phyloP scores from a whole-genome alignment of 225 moss, liverwort and hornwort species.

The Antitrichia curtipendula region DNA sequence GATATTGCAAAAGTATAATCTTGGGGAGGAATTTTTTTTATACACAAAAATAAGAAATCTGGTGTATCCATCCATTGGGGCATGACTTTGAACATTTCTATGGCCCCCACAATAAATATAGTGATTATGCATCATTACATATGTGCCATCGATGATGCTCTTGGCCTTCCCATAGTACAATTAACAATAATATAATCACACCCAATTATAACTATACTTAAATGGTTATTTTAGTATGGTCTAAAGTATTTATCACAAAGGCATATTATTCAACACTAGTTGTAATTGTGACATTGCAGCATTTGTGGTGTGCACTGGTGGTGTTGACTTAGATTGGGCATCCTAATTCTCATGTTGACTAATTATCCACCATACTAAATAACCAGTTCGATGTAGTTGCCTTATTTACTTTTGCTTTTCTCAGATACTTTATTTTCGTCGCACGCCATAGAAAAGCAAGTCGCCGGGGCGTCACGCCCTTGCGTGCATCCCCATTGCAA shows the following conservation, averaged over 20 bases:
- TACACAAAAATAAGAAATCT: background rate
- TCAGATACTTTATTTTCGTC: background rate
- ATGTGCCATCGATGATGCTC: background rate
- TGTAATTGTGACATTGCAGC: background rate
- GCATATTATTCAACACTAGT: background rate
- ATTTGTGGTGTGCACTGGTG: background rate
- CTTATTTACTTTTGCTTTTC: background rate
- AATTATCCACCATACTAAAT: background rate
- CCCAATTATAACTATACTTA: background rate
- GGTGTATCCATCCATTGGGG: accelerated
- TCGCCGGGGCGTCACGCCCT: background rate
- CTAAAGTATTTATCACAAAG: background rate
- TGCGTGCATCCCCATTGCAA: background rate
- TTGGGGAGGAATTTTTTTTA: background rate
- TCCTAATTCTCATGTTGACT: background rate
- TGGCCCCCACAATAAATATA: background rate
- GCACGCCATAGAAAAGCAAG: background rate
- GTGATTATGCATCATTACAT: too few species aligned
- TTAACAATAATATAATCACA: background rate
- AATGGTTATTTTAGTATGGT: background rate
- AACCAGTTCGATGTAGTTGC: background rate
- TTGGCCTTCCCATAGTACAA: background rate
- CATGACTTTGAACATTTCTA: background rate
- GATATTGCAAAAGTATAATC: background rate
- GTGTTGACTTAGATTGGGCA: background rate